A percentile compares a stretch with the other conserved stretches of the same genome.
phyloP scores from a whole-genome alignment of 805 yeast genomes.

The Komagataella pastoris region DNA sequence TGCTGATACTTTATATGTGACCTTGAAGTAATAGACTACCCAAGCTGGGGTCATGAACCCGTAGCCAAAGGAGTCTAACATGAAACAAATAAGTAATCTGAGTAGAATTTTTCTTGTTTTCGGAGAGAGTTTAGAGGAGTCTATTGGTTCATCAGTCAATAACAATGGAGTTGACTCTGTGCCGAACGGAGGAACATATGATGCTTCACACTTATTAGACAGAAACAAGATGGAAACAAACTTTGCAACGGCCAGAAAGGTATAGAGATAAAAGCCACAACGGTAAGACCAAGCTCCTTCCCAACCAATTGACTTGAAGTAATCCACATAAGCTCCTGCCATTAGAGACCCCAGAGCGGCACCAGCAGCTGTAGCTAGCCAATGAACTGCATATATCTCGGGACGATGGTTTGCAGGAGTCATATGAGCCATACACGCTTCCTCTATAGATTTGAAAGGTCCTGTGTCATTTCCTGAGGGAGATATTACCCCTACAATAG shows the following conservation, averaged over 20 bases:
- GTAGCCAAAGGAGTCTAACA: slow-evolving; percentile 77
- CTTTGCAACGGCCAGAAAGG: slow-evolving; percentile 39
- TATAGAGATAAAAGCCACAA: slow-evolving; percentile 40
- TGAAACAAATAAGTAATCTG: slow-evolving; percentile 46
- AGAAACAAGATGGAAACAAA: slow-evolving; percentile 34
- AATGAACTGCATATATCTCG: slow-evolving; percentile 64
- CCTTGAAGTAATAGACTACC: slow-evolving; percentile 71
- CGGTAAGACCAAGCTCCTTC: slow-evolving; percentile 31
- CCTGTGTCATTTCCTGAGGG: slow-evolving; percentile 89
- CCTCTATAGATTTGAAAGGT: slow-evolving; percentile 80
- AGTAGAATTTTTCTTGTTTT: slow-evolving; percentile 29
- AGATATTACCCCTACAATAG: slow-evolving; percentile 74
- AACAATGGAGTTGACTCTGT: slow-evolving; percentile 10
- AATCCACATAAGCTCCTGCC: slow-evolving; percentile 29
- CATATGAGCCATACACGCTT: slow-evolving; percentile 68
- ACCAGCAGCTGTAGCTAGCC: slow-evolving; percentile 56
- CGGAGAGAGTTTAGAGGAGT: slow-evolving; percentile 22
- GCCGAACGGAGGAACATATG: slow-evolving; percentile 12
- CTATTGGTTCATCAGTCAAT: slow-evolving; percentile 7
- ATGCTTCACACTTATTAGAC: slow-evolving; percentile 38
- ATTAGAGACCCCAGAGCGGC: slow-evolving; percentile 60
- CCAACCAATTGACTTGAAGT: slow-evolving; percentile 17
- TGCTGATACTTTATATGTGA: slow-evolving; percentile 38
- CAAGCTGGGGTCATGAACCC: slow-evolving; percentile 87
- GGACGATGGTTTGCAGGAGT: slow-evolving; percentile 55